A percentile compares a stretch with the other conserved stretches of the same genome.
Evolutionary conservation across 2,329 filamentous ascomycete species (phyloP).

Genomic region (Nigrospora sphaerica): DNA sequence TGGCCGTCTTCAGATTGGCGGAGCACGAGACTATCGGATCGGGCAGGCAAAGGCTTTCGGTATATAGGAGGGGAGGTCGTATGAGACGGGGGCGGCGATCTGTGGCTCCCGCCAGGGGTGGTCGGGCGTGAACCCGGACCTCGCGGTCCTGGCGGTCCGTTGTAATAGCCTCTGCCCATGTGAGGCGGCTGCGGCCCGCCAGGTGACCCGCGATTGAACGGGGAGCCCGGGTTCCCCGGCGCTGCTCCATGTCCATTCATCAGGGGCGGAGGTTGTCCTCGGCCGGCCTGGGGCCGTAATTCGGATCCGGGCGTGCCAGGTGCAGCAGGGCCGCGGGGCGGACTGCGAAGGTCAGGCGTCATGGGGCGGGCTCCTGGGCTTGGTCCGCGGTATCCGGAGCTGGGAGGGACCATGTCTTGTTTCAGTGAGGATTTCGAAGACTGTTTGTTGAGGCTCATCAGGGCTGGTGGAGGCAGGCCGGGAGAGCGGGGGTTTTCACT

Average conservation of each 20-base stretch:
- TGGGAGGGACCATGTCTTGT: conserved; percentile 19
- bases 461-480: conserved; percentile 32
- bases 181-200: conserved; percentile 18
- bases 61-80: conserved; percentile 36
- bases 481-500: conserved; percentile 26
- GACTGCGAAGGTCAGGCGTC: conserved; percentile 12
- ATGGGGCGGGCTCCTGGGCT: conserved; percentile 19
- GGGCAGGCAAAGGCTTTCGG: conserved; percentile 45
- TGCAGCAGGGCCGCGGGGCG: conserved; percentile 19
- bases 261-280: conserved; percentile 8
- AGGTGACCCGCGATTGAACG: conserved; percentile 16
- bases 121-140: conserved; percentile 12
- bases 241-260: conserved; percentile 7
- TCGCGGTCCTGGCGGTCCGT: conserved; percentile 12
- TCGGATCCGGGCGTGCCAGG: conserved; percentile 13
- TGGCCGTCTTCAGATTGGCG: conserved; percentile 30
- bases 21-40: conserved; percentile 26
- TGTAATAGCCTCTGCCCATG: conserved; percentile 15
- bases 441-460: conserved; percentile 30
- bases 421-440: conserved; percentile 39
- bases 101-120: conserved; percentile 10
- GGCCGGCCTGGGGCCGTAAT: conserved; percentile 13
- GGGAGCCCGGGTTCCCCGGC: conserved; percentile 16
- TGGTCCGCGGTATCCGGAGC: conserved; percentile 22
- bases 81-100: conserved; percentile 14